Percentiles rank a stretch among this genome's conserved stretches.
Conservation (phyloP, 2,329 filamentous ascomycete genomes). For the Aureobasidium sp. region DNA sequence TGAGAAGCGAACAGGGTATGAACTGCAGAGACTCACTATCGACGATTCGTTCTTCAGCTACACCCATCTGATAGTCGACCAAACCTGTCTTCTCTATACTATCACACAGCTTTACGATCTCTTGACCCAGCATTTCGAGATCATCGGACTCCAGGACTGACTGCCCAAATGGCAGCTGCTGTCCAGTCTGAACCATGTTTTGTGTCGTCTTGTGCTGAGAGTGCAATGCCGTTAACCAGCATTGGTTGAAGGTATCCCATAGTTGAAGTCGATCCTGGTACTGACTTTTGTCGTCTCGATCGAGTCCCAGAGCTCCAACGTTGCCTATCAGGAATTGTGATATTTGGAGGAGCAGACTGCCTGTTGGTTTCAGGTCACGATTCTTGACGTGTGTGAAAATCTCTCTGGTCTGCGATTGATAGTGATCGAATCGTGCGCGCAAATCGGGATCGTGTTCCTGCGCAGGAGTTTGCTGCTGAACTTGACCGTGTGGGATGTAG, state of each 20-base stretch:
- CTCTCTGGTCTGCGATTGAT: slow-evolving; percentile 47
- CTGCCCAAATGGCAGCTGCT: slow-evolving; percentile 47
- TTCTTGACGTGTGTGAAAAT: slow-evolving; percentile 66
- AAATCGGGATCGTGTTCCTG: slow-evolving; percentile 25
- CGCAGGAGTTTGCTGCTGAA: slow-evolving; percentile 32
- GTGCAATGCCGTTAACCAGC: slow-evolving; percentile 77
- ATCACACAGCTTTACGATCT: slow-evolving; percentile 76
- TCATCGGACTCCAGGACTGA: slow-evolving; percentile 59
- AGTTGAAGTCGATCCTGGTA: slow-evolving; percentile 71
- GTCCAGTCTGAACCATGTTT: slow-evolving; percentile 50
- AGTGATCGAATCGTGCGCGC: slow-evolving; percentile 61
- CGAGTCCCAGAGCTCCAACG: slow-evolving; percentile 60
- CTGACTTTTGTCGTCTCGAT: slow-evolving; percentile 69
- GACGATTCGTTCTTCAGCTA: slow-evolving; percentile 90
- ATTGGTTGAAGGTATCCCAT: slow-evolving; percentile 92
- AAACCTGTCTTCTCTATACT: slow-evolving; percentile 83
- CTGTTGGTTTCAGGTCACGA: slow-evolving; percentile 52
- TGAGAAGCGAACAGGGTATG: not conserved
- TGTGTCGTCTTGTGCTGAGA: slow-evolving; percentile 69
- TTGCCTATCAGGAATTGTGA: slow-evolving; percentile 60
- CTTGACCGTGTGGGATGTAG: slow-evolving; percentile 22
- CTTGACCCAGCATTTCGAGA: slow-evolving; percentile 71
- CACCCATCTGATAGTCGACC: slow-evolving; percentile 94
- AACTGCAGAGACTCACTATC: slow-evolving; percentile 51
- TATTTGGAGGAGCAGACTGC: slow-evolving; percentile 50